Evolutionary conservation across 768 basidiomycete genomes (phyloP).

Genomic region (Suillus lakei): DNA sequence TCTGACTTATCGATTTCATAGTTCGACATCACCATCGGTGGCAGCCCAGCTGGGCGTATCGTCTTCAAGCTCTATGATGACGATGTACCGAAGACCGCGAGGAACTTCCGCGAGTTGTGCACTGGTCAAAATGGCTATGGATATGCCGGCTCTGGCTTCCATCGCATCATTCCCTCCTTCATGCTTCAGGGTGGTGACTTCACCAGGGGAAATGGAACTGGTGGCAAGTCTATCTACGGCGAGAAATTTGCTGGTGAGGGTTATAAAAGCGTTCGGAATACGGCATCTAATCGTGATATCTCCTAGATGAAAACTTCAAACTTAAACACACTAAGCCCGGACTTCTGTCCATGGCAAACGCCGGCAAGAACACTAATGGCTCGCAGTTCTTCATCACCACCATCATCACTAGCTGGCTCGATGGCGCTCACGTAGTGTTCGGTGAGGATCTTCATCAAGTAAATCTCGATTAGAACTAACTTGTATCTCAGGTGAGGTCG

Average conservation of each 20-base stretch:
- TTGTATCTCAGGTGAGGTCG: conserved; percentile 56
- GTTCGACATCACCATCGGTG: conserved; percentile 69
- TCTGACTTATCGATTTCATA: conserved; percentile 30
- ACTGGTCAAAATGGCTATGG: conserved; percentile 78
- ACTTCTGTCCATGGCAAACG: conserved; percentile 81
- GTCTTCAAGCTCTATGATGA: conserved; percentile 87
- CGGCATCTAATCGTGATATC: conserved; percentile 20
- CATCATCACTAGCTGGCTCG: conserved; percentile 76
- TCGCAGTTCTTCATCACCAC: conserved; percentile 95
- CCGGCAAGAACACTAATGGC: conserved; percentile 83
- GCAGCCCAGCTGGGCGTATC: conserved; percentile 54
- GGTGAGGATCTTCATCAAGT: conserved; percentile 46
- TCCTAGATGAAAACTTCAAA: conserved; percentile 84
- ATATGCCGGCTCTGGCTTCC: conserved; percentile 72
- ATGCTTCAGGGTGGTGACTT: conserved; percentile 96
- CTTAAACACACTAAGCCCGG: conserved; percentile 74
- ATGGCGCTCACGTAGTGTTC: conserved; percentile 86
- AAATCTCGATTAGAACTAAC: neutral
- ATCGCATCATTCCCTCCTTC: conserved; percentile 83
- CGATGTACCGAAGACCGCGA: conserved; percentile 72
- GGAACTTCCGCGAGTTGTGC: conserved; percentile 89
- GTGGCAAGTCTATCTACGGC: conserved; percentile 83
- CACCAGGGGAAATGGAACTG: conserved; percentile 68
- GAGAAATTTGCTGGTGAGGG: conserved; percentile 62
- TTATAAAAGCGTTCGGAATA: conserved; percentile 2